phyloP scores from a whole-genome alignment of 73 alveolate species.

The Stentor roeselii region DNA sequence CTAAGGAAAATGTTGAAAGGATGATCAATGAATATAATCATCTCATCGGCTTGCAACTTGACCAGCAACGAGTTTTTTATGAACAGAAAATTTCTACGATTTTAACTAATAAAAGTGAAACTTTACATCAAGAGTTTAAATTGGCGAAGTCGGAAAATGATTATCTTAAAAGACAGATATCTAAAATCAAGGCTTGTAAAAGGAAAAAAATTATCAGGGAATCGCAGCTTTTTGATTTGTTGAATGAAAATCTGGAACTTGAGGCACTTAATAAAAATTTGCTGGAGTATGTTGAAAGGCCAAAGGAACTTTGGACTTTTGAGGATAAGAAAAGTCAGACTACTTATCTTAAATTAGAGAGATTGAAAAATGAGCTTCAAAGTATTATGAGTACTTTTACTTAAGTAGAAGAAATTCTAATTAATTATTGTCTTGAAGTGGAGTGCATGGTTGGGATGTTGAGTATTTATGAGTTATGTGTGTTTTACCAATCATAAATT shows the following conservation, averaged over 20 bases:
- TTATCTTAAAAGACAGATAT: conserved; percentile 39
- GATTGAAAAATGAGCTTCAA: conserved; percentile 26
- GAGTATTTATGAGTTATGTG: no score
- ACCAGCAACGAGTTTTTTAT: conserved; percentile 72
- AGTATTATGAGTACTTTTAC: no score
- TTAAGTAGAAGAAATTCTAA: no score
- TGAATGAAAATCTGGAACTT: conserved; percentile 60
- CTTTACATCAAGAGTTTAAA: conserved; percentile 46
- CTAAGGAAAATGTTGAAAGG: conserved; percentile 30
- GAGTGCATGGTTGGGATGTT: no score
- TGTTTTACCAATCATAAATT: no score
- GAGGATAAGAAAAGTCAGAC: conserved; percentile 9
- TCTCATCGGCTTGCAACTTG: conserved; percentile 73
- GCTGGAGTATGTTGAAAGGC: neutral
- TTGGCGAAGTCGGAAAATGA: conserved; percentile 47
- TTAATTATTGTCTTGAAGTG: no score
- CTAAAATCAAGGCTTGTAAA: conserved; percentile 38
- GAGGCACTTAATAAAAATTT: conserved; percentile 50
- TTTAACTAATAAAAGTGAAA: conserved; percentile 48
- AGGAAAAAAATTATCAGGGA: conserved; percentile 47
- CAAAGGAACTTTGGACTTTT: neutral
- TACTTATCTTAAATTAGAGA: conserved; percentile 33
- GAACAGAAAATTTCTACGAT: conserved; percentile 60
- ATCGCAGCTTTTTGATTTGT: conserved; percentile 59
- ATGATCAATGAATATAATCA: conserved; percentile 66